Evolutionary conservation across 164 flowering plant species (phyloP), one percentile per base, ranked within the genome.

Genomic region (Brasenia schreberi): DNA sequence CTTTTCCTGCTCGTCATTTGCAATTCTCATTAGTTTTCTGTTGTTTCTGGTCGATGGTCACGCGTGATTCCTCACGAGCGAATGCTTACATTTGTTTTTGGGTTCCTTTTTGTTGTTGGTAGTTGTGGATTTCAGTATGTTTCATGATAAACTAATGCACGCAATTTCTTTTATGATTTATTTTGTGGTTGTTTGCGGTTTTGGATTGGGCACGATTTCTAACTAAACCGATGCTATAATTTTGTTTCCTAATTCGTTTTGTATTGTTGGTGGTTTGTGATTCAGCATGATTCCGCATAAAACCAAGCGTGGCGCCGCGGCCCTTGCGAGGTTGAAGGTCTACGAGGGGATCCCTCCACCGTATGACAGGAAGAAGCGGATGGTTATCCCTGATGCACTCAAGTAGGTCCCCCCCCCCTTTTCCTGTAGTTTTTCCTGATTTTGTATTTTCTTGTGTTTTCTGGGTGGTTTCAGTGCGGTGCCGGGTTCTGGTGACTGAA

Each of bases 331-430:
- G 4, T 75, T 91, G 81, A 91, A 88, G 87, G 92, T 77, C 0
- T 91, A 80, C 42, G 96, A 87, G 72, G 97, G 97, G 1, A 64
- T 91, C 16, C 96, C 97, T 19, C 79, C 97, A 1, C 97, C 97
- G 0, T 90, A 87, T 64, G 91, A 91, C 56, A 91, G 84, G 80
- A 76, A 70, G 52, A 91, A 88, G 91, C 80, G 87, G 76, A 85
- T 88, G 91, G 97, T 89, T 19, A 79, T 91, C 60, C 97, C 97
- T 58, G 96, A 91, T 76, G 97, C 97, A 44, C 87, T 91, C 74
- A 88, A 91, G 97, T 91, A 27, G 72, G 89, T 70, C 49, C 10
- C 27, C n/a, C 49, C 10, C 27, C n/a, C 27, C n/a, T 60, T 9
- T 18, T n/a, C 33, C 18, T 27, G 61, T 52, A 7, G 45, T 39